Evolutionary conservation across 2,329 filamentous ascomycete species (phyloP).

Genomic region (Botrytis fabae): DNA sequence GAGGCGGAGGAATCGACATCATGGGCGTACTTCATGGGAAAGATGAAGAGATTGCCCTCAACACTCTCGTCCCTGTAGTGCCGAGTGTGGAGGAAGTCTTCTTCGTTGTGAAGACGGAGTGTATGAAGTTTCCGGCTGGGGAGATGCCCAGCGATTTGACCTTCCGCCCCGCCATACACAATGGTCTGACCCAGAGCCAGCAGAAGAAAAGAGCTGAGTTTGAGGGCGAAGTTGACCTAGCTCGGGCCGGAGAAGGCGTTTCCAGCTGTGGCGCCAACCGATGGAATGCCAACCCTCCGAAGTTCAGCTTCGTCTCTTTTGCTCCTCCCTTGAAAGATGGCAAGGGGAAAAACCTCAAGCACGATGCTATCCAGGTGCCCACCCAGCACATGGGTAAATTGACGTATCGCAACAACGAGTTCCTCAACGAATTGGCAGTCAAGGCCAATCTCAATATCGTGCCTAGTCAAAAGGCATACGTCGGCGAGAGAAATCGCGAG

Average conservation of each 20-base stretch:
- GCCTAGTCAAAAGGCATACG: neutral
- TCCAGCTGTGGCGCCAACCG: neutral
- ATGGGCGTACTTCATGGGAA: neutral
- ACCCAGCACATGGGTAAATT: neutral
- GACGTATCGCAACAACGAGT: neutral
- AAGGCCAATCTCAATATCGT: neutral
- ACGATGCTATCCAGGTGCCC: neutral
- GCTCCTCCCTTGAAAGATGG: neutral
- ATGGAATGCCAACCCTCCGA: neutral
- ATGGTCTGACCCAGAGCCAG: neutral
- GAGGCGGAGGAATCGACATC: neutral
- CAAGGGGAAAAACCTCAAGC: neutral
- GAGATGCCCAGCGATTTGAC: neutral
- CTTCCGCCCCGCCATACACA: neutral
- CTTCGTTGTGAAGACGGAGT: neutral
- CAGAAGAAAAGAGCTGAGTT: neutral
- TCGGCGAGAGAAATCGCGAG: neutral
- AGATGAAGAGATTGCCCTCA: neutral
- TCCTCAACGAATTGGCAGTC: accelerated
- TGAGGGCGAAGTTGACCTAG: neutral
- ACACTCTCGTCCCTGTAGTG: neutral
- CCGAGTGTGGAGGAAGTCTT: conserved; percentile 1
- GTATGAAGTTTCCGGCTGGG: neutral
- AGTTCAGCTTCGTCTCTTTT: neutral
- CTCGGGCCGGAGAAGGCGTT: neutral